Evolutionary conservation across 192 early-diverging fungal genomes (phyloP).

Genomic region (Spinellus fusiger): DNA sequence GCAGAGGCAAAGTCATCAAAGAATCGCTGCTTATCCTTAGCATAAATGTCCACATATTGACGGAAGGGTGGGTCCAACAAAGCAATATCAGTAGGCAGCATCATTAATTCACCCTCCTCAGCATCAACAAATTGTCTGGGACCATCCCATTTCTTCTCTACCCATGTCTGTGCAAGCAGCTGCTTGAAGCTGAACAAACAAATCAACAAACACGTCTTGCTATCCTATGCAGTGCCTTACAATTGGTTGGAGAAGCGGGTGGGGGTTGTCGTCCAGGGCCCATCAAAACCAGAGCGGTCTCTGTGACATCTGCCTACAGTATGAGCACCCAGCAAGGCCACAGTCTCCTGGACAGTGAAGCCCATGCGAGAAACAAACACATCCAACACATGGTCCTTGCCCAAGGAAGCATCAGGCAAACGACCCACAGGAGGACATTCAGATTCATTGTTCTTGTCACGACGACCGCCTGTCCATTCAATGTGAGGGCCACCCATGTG

Average conservation of each 20-base stretch:
- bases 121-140: constrained; percentile 33
- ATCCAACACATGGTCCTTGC: constrained; percentile 47
- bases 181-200: constrained; percentile 24
- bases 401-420: constrained; percentile 59
- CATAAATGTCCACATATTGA: constrained; percentile 56
- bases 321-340: constrained; percentile 64
- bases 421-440: constrained; percentile 60
- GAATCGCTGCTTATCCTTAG: constrained; percentile 58
- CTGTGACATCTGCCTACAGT: constrained; percentile 58
- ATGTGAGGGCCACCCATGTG: constrained; percentile 63
- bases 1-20: constrained; percentile 50
- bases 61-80: constrained; percentile 57
- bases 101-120: constrained; percentile 49
- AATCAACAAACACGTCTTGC: neutral
- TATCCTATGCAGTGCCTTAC: constrained; percentile 21
- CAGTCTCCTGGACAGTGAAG: constrained; percentile 62
- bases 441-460: constrained; percentile 43
- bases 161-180: constrained; percentile 26
- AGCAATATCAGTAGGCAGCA: constrained; percentile 67
- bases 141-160: constrained; percentile 32
- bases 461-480: constrained; percentile 50
- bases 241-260: constrained; percentile 43
- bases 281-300: constrained; percentile 56
- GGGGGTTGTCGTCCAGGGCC: constrained; percentile 43
- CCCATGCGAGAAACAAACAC: constrained; percentile 66